These are phyloP conservation scores for Malassezia furfur DNA, from an alignment of 1,284 basidiomycete genomes.

Conservation along the genomic window DNA sequence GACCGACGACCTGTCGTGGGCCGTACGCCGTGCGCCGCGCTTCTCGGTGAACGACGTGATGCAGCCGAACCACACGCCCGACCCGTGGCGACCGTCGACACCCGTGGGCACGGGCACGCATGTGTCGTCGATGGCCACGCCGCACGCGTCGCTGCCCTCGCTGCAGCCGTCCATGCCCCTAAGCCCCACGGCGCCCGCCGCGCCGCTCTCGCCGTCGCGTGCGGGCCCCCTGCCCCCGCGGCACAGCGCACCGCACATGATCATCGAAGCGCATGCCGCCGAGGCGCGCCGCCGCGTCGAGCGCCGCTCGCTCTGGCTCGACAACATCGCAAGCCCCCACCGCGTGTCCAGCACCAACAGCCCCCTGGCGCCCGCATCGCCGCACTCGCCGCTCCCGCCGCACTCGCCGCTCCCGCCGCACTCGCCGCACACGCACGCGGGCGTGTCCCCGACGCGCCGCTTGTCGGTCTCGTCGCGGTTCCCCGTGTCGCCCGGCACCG, in stretches of 20 bases:
- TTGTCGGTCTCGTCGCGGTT: neutral
- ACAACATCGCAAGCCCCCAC: neutral
- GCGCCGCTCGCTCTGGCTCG: neutral
- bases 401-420: neutral
- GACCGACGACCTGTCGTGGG: no score
- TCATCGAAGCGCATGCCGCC: neutral
- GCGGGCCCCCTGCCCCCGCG: neutral
- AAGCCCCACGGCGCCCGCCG: no score
- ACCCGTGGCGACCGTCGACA: no score
- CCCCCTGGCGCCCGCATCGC: neutral
- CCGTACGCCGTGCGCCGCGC: no score
- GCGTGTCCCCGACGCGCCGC: neutral
- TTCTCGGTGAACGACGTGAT: no score
- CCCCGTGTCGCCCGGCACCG: neutral
- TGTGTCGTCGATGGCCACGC: no score
- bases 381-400: neutral
- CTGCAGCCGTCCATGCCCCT: no score
- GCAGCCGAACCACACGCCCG: no score
- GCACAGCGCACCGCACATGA: conserved; percentile 14
- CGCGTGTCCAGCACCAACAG: neutral
- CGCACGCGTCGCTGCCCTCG: no score
- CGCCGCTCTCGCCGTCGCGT: no score
- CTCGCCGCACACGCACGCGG: neutral
- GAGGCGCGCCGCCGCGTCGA: neutral
- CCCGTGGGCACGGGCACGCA: no score